Conservation (phyloP, 306 rosid genomes). For the Leucaena leucocephala region DNA sequence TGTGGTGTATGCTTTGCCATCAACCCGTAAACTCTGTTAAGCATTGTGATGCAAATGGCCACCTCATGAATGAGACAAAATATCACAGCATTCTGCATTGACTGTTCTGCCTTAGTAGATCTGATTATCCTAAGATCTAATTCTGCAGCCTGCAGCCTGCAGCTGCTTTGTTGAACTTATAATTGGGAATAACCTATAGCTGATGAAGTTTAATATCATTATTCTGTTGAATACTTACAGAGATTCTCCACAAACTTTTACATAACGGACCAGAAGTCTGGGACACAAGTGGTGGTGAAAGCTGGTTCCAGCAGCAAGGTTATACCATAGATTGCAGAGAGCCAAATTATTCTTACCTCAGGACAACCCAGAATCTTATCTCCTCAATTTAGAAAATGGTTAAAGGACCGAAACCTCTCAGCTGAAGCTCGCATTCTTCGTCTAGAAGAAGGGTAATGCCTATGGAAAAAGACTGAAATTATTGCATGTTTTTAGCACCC, state of each 20-base stretch:
- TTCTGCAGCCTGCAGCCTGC: too few relatives aligned
- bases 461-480: background rate
- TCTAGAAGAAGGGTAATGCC: constrained; percentile 59
- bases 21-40: background rate
- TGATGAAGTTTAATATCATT: constrained; percentile 14
- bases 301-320: constrained; percentile 65
- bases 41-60: background rate
- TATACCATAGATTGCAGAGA: constrained; percentile 52
- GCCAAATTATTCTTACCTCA: constrained; percentile 52
- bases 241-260: constrained; percentile 62
- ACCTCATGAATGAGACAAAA: background rate
- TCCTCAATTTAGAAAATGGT: constrained; percentile 60
- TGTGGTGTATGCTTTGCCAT: background rate
- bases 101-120: background rate
- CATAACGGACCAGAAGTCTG: constrained; percentile 61
- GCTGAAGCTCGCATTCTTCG: constrained; percentile 50
- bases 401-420: constrained; percentile 59
- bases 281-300: constrained; percentile 55
- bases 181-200: background rate
- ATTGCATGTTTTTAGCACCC: background rate
- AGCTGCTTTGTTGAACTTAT: background rate
- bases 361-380: constrained; percentile 50
- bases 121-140: background rate
- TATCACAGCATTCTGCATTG: constrained; percentile 1
- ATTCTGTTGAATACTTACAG: constrained; percentile 47